Percentiles rank a stretch among this genome's conserved stretches.
phyloP scores from a whole-genome alignment of 202 grass and related monocot genomes.

The Thinopyrum obtusiflorum region DNA sequence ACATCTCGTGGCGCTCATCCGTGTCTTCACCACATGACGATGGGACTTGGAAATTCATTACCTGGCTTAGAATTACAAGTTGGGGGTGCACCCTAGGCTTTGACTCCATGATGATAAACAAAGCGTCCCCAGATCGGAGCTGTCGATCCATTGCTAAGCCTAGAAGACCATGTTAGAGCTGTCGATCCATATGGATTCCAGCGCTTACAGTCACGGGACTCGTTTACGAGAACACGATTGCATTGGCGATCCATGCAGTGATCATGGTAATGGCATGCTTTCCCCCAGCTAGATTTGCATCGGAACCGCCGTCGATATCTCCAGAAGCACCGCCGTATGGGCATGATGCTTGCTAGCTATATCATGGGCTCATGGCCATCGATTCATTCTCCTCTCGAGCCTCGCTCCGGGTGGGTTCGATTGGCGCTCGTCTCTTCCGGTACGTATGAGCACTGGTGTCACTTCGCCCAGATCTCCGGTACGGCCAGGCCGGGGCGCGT shows the following conservation, averaged over 20 bases:
- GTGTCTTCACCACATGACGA: background rate
- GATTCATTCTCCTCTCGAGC: constrained; percentile 11
- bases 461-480: constrained; percentile 1
- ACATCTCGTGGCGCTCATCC: background rate
- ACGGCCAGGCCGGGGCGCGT: background rate
- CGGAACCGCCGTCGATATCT: background rate
- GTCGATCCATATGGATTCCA: constrained; percentile 6
- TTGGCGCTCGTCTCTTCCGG: background rate
- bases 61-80: background rate
- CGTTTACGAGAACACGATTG: background rate
- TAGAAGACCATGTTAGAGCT: no score
- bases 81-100: background rate
- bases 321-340: background rate
- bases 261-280: constrained; percentile 20
- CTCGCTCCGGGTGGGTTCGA: background rate
- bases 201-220: background rate
- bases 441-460: background rate
- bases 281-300: background rate
- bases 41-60: background rate
- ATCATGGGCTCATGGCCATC: background rate
- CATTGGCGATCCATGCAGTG: background rate
- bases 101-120: background rate
- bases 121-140: background rate
- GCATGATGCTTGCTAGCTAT: background rate
- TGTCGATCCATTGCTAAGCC: background rate